Base-by-base conservation (phyloP, 306 rosid species). In the Lathyrus oleraceus region DNA sequence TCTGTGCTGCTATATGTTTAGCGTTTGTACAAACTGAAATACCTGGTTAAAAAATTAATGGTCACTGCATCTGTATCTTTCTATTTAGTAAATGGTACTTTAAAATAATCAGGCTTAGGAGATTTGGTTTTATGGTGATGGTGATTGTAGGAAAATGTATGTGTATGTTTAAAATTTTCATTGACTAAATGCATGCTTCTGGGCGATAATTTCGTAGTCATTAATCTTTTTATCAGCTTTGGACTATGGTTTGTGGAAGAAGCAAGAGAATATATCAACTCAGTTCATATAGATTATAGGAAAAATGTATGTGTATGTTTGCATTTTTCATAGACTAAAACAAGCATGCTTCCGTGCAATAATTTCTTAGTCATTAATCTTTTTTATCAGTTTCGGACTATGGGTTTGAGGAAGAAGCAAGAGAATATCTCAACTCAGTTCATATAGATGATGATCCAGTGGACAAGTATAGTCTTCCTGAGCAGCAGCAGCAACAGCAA, bases 391-490 rank as follows among this genome's bases (percentile, higher is more conserved):
- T 35, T 35, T 35, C 39, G 39, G 39, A 35, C 86, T 89, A 86
- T 72, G 88, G 69, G 66, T 82, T 86, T 80, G 96, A 91, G 84
- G 96, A 94, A 70, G 97, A 91, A 67, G 88, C 97, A 20, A 73
- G 85, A 66, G 95, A 91, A 14, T 94, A 87, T 69, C 80, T 87
- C 42, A 79, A 81, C 78, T 75, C 95, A 16, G 87, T 85, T 73
- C 91, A 86, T 68, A 43, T 91, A 68, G 96, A 91, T 69, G 97
- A 94, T 47, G 97, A 91, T 83, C 88, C 87, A 17, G 82, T 87
- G 72, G 99, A 89, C 76, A 83, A 91, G 80, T 95, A 86, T 78
- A 88, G 95, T 76, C 90, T 87, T 65, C 88, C 96, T 44, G 97
- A 95, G 88, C 95, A 87, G 79, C 87, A 87, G 14, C 83, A 73